These are phyloP conservation scores for Fusarium nodosum DNA, from an alignment of 2,329 filamentous ascomycete genomes.

Conservation along the genomic window DNA sequence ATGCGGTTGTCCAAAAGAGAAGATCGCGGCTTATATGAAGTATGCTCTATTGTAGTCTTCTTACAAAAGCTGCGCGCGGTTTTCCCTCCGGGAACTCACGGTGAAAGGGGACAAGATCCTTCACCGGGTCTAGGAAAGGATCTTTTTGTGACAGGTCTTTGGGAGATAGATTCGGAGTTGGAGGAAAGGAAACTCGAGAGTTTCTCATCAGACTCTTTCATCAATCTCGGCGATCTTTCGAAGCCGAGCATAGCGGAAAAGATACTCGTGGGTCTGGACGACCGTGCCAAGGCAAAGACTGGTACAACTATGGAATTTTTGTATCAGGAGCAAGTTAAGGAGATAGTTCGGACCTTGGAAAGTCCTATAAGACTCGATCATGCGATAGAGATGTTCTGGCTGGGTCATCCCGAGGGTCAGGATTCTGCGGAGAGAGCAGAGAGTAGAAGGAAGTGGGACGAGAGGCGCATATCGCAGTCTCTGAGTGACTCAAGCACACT, in stretches of 20 bases:
- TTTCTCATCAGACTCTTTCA: not conserved
- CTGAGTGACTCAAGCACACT: not conserved
- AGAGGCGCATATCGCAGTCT: not conserved
- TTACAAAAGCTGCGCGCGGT: no score
- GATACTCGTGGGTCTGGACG: not conserved
- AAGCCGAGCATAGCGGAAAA: accelerated
- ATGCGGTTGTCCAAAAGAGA: no score
- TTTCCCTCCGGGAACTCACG: no score
- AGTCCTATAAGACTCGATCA: not conserved
- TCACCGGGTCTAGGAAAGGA: no score
- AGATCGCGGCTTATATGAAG: no score
- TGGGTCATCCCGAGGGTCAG: not conserved
- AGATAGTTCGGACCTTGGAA: not conserved
- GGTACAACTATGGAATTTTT: not conserved
- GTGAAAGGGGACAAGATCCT: no score
- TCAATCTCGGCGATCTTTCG: not conserved
- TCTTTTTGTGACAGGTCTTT: not conserved
- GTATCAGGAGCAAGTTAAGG: not conserved
- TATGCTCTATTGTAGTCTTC: no score
- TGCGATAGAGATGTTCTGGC: not conserved
- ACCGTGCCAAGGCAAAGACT: not conserved
- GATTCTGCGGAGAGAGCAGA: not conserved
- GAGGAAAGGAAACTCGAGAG: no score
- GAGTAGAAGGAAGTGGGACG: not conserved
- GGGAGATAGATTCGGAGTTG: not conserved